Conservation (phyloP, 2,329 filamentous ascomycete species). For the Diaporthe vaccinii region DNA sequence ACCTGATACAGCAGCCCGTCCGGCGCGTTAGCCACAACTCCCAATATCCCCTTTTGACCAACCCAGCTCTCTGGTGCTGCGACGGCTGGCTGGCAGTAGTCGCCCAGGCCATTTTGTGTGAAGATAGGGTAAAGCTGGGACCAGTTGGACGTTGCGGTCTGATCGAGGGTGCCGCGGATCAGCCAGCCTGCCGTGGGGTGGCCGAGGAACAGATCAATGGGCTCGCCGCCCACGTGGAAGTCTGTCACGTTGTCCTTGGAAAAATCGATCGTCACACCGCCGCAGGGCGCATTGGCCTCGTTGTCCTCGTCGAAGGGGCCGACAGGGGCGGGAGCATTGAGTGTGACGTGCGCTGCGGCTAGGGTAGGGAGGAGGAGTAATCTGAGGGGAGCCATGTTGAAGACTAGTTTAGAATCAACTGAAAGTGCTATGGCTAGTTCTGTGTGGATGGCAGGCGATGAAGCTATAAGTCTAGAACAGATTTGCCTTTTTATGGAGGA, state of each 20-base stretch:
- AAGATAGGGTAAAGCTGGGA: conserved; percentile 67
- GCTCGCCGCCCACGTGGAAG: conserved; percentile 70
- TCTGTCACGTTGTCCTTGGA: conserved; percentile 55
- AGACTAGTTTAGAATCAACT: no score
- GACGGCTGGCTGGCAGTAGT: conserved; percentile 66
- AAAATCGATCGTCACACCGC: conserved; percentile 64
- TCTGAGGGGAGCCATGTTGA: conserved; percentile 56
- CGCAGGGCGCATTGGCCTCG: conserved; percentile 65
- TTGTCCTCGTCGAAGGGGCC: conserved; percentile 63
- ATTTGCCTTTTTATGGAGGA: background rate
- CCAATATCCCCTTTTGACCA: conserved; percentile 68
- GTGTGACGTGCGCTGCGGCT: conserved; percentile 66
- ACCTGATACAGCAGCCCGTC: conserved; percentile 72
- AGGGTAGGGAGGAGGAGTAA: conserved; percentile 54
- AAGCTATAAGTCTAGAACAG: background rate
- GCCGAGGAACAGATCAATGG: conserved; percentile 60
- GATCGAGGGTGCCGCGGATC: conserved; percentile 69
- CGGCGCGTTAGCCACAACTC: conserved; percentile 63
- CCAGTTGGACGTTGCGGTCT: conserved; percentile 63
- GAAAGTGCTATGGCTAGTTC: background rate
- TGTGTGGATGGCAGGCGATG: background rate
- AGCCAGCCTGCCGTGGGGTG: conserved; percentile 70
- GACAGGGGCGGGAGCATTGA: conserved; percentile 62
- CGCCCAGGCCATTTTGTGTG: conserved; percentile 66
- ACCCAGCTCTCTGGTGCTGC: conserved; percentile 63